Evolutionary conservation across 2,329 filamentous ascomycete species (phyloP).

Genomic region (Ceratocystis ficicola): DNA sequence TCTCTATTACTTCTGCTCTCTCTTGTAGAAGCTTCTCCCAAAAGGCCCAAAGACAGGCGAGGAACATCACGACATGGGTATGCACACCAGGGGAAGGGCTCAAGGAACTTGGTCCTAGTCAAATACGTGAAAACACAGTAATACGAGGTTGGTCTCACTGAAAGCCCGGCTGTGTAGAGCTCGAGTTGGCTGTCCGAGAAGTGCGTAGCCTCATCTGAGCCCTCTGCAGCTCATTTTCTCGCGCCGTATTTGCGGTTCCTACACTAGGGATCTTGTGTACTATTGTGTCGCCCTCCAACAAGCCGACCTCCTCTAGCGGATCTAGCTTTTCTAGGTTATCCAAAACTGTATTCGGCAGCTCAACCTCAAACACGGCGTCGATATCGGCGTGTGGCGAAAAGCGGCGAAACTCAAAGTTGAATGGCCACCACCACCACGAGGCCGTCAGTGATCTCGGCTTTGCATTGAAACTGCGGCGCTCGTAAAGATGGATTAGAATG

Average conservation of each 20-base stretch:
- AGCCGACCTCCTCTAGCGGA: conserved; percentile 29
- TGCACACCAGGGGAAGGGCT: no score
- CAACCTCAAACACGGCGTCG: conserved; percentile 47
- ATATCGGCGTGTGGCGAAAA: conserved; percentile 48
- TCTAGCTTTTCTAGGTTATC: conserved; percentile 30
- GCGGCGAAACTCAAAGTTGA: conserved; percentile 37
- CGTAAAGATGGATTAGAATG: conserved; percentile 47
- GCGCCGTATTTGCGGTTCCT: neutral
- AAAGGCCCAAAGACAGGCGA: no score
- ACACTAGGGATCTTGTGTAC: conserved; percentile 24
- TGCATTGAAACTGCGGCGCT: conserved; percentile 40
- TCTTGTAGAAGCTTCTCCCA: no score
- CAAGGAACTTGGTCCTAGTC: no score
- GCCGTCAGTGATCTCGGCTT: neutral
- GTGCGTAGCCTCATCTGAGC: conserved; percentile 13
- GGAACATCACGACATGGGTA: no score
- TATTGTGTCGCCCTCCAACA: conserved; percentile 29
- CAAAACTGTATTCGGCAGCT: conserved; percentile 38
- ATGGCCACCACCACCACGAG: conserved; percentile 23
- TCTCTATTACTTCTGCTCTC: no score
- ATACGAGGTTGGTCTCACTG: no score
- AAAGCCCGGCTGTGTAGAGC: no score
- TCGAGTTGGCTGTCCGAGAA: conserved; percentile 2
- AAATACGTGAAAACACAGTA: no score
- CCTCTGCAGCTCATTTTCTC: conserved; percentile 6